A percentile compares a stretch with the other conserved stretches of the same genome.
Conservation (phyloP, 2,329 filamentous ascomycete genomes). For the Sordariomycetes sp. region DNA sequence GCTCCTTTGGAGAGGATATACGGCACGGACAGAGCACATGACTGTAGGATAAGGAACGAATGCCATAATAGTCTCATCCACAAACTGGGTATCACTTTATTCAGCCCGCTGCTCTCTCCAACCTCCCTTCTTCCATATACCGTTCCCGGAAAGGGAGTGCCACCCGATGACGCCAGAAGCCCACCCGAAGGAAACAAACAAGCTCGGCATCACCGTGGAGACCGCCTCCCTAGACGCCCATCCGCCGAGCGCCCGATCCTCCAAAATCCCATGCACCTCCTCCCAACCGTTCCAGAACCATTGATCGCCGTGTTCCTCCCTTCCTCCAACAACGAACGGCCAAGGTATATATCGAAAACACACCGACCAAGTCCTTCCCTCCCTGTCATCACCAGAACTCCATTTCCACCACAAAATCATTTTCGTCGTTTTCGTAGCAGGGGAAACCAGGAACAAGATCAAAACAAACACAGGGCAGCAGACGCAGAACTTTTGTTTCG, state of each 20-base stretch:
- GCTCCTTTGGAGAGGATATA: neutral
- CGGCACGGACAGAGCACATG: neutral
- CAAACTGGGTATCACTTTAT: conserved; percentile 4
- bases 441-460: conserved; percentile 11
- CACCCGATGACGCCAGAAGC: neutral
- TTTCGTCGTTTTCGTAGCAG: conserved; percentile 3
- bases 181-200: too few relatives aligned
- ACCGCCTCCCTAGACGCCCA: neutral
- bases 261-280: neutral
- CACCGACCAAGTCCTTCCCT: neutral
- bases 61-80: neutral
- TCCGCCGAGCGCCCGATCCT: neutral
- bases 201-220: too few relatives aligned
- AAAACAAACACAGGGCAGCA: conserved; percentile 5
- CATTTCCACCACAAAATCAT: neutral
- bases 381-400: neutral
- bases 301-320: neutral
- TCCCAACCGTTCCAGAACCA: neutral
- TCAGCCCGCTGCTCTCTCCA: neutral
- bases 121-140: neutral
- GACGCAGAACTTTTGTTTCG: neutral
- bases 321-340: neutral
- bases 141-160: neutral
- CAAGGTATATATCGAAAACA: neutral
- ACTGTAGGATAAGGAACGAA: neutral